Conservation (phyloP, 2,329 filamentous ascomycete species). For the Colletotrichum falcatum region DNA sequence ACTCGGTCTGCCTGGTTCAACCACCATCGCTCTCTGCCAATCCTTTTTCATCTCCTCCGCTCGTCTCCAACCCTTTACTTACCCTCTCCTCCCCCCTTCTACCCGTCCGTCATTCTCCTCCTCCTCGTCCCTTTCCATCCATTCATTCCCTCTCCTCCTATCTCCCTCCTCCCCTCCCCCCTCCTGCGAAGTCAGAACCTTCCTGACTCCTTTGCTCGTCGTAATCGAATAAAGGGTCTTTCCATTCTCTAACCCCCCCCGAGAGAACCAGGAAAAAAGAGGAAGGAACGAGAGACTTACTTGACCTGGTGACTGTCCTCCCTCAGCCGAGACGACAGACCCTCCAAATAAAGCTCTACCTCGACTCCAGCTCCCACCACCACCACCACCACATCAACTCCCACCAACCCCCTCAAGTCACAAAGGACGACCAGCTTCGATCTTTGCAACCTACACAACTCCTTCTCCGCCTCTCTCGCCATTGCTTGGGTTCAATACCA, state of each 20-base stretch:
- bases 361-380: conserved; percentile 22
- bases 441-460: conserved; percentile 22
- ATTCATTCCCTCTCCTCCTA: conserved; percentile 70
- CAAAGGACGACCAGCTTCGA: conserved; percentile 15
- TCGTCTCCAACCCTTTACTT: conserved; percentile 65
- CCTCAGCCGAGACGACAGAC: conserved; percentile 39
- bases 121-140: conserved; percentile 56
- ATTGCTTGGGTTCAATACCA: conserved; percentile 39
- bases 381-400: conserved; percentile 13
- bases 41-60: conserved; percentile 67
- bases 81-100: conserved; percentile 51
- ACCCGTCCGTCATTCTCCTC: conserved; percentile 50
- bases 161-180: conserved; percentile 50
- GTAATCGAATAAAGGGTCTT: conserved; percentile 43
- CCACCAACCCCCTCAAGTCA: conserved; percentile 10
- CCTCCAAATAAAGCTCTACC: conserved; percentile 20
- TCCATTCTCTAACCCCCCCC: conserved; percentile 39
- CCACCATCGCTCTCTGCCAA: conserved; percentile 61
- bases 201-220: conserved; percentile 55
- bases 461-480: conserved; percentile 40
- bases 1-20: conserved; percentile 51
- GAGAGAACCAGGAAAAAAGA: conserved; percentile 42
- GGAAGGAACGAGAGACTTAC: conserved; percentile 42
- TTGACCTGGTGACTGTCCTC: conserved; percentile 45
- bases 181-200: conserved; percentile 54